Conservation (phyloP, 2,329 filamentous ascomycete genomes). For the Botrytis medusae region DNA sequence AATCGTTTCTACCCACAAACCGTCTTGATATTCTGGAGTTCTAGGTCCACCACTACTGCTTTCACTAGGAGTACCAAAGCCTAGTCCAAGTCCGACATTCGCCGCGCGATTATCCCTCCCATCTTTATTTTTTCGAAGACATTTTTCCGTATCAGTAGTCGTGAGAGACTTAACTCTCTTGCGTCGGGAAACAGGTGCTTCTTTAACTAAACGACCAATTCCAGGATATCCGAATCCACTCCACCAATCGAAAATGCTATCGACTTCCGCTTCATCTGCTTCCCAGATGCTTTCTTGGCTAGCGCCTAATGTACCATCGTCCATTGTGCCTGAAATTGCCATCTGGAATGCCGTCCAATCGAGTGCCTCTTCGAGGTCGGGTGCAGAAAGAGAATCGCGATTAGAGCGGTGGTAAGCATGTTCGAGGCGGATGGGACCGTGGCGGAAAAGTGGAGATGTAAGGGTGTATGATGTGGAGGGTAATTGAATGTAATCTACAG, state of each 20-base stretch:
- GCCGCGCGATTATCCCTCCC: background rate
- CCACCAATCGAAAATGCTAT: conserved; percentile 34
- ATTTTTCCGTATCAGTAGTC: conserved; percentile 6
- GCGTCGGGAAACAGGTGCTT: conserved; percentile 12
- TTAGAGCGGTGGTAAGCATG: conserved; percentile 46
- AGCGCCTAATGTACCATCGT: conserved; percentile 43
- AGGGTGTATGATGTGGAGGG: conserved; percentile 48
- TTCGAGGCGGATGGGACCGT: conserved; percentile 55
- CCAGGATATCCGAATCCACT: conserved; percentile 28
- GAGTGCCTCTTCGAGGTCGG: conserved; percentile 48
- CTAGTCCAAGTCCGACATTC: background rate
- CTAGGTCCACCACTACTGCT: background rate
- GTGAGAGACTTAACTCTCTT: conserved; percentile 7
- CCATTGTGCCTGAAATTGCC: conserved; percentile 59
- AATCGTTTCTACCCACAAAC: background rate
- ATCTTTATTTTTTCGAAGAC: background rate
- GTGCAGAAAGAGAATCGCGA: conserved; percentile 24
- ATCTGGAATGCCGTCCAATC: conserved; percentile 68
- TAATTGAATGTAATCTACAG: conserved; percentile 41
- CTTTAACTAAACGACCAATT: conserved; percentile 26
- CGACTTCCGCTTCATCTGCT: conserved; percentile 28
- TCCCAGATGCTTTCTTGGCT: conserved; percentile 26
- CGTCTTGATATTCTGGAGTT: background rate
- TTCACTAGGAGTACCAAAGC: background rate
- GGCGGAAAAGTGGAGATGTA: conserved; percentile 51